Evolutionary conservation across 148 eudicot species (phyloP), one percentile per base, ranked within the genome.

Genomic region (Amaranthus palmeri): DNA sequence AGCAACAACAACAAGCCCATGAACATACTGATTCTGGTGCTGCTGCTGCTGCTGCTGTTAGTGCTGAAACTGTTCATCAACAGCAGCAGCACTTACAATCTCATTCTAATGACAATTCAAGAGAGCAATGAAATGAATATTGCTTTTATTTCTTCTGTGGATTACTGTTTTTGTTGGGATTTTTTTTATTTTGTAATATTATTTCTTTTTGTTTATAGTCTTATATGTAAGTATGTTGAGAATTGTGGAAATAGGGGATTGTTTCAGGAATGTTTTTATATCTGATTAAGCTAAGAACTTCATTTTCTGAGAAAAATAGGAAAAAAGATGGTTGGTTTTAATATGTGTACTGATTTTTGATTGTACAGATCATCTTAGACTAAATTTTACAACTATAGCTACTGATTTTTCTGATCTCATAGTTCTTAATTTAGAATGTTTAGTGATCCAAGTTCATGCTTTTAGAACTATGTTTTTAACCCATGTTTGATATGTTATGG

Each of bases 51-150:
- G 59, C 61, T 68, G 71, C 51, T 18, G 83, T 36, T 12, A 65
- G 56, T 48, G 82, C 63, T 68, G 86, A 77, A 13, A 75, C 68
- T 63, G 81, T 69, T 18, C 85, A 84, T 25, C 80, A 79, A 5
- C 81, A 84, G 18, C 85, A 78, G 4, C 80, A 82, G n/a, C 88
- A 81, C 63, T 75, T 67, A 55, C 72, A 86, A 47, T 67, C 95
- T 25, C 86, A 85, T 75, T 82, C 83, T 18, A 67, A 80, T 66
- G 89, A 90, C 71, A 80, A 92, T 80, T 90, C 92, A 76, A 85
- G 89, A 83, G 92, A 83, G 36, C 78, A 79, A 70, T 82, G 60
- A 82, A n/a, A 42, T 49, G 3, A 10, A 41, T 46, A n/a, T 43
- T 66, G 48, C 18, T 65, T 65, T 46, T 36, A 49, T 46, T 46